A percentile compares a stretch with the other conserved stretches of the same genome.
Evolutionary conservation across 495 filamentous ascomycete species (phyloP).

Genomic region (Echria macrotheca): DNA sequence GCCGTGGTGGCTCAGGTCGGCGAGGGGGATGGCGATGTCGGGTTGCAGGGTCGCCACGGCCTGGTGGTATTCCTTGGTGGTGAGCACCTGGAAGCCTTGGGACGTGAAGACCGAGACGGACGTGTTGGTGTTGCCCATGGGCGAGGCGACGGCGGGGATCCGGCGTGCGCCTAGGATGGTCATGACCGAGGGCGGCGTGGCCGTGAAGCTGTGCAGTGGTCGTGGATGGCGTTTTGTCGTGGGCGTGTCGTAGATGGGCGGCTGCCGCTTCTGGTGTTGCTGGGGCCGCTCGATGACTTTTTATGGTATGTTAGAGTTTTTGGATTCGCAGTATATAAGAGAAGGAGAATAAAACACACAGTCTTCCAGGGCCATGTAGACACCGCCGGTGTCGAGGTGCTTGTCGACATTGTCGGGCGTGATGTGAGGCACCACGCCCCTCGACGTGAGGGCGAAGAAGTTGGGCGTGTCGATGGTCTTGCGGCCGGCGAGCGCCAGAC

Average conservation of each 20-base stretch:
- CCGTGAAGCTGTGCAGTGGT: slow-evolving; percentile 68
- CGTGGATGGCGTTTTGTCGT: slow-evolving; percentile 35
- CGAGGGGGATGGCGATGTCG: slow-evolving; percentile 74
- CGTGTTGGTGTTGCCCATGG: slow-evolving; percentile 64
- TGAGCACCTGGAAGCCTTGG: slow-evolving; percentile 69
- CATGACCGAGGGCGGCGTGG: slow-evolving; percentile 45
- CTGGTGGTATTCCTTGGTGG: slow-evolving; percentile 59
- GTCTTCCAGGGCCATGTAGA: slow-evolving; percentile 86
- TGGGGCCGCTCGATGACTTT: slow-evolving; percentile 72
- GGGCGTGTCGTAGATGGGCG: slow-evolving; percentile 38
- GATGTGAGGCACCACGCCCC: slow-evolving; percentile 80
- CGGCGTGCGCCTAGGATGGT: slow-evolving; percentile 77
- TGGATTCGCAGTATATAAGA: not conserved
- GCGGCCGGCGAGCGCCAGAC: slow-evolving; percentile 54
- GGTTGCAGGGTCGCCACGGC: slow-evolving; percentile 59
- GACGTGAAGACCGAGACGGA: slow-evolving; percentile 75
- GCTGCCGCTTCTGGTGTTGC: slow-evolving; percentile 33
- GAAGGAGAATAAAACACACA: slow-evolving; percentile 51
- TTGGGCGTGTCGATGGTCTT: slow-evolving; percentile 69
- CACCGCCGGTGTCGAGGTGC: slow-evolving; percentile 57
- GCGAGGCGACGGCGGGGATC: slow-evolving; percentile 66
- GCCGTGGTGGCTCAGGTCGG: slow-evolving; percentile 66
- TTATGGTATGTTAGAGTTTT: slow-evolving; percentile 1
- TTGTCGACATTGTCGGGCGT: slow-evolving; percentile 74
- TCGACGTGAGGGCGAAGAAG: slow-evolving; percentile 71